Evolutionary conservation across 805 yeast species (phyloP).

Genomic region (Starmera quercuum): DNA sequence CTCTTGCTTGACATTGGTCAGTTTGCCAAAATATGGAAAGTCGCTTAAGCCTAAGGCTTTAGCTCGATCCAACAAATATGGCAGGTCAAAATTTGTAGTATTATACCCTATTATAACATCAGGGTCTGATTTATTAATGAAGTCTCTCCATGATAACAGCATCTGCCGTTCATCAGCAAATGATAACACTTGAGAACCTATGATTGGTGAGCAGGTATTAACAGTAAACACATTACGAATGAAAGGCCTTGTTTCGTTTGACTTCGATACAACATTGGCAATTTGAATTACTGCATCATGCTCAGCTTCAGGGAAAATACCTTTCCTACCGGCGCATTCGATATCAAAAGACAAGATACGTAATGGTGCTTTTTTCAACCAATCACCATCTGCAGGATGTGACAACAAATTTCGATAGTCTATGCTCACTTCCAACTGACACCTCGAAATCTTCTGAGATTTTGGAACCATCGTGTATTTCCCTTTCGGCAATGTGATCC

Average conservation of each 20-base stretch:
- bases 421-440: conserved; percentile 79
- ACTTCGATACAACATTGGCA: conserved; percentile 84
- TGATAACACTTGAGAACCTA: conserved; percentile 84
- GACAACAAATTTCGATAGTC: conserved; percentile 62
- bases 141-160: conserved; percentile 82
- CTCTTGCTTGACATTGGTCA: conserved; percentile 62
- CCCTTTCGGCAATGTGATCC: conserved; percentile 83
- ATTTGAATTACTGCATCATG: conserved; percentile 94
- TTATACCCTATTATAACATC: conserved; percentile 97
- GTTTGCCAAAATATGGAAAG: conserved; percentile 86
- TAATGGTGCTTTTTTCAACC: conserved; percentile 88
- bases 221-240: conserved; percentile 93
- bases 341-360: conserved; percentile 93
- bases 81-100: conserved; percentile 90
- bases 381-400: conserved; percentile 88
- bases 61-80: conserved; percentile 87
- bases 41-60: conserved; percentile 50
- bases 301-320: conserved; percentile 92
- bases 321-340: conserved; percentile 97
- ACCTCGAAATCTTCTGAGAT: conserved; percentile 48
- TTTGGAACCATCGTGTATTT: conserved; percentile 47
- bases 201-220: conserved; percentile 83
- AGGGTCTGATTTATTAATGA: conserved; percentile 79
- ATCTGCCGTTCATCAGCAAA: conserved; percentile 71
- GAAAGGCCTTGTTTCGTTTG: conserved; percentile 84